Evolutionary conservation across 2,329 filamentous ascomycete genomes (phyloP).

Genomic region (Mycosphaerella arachidis): DNA sequence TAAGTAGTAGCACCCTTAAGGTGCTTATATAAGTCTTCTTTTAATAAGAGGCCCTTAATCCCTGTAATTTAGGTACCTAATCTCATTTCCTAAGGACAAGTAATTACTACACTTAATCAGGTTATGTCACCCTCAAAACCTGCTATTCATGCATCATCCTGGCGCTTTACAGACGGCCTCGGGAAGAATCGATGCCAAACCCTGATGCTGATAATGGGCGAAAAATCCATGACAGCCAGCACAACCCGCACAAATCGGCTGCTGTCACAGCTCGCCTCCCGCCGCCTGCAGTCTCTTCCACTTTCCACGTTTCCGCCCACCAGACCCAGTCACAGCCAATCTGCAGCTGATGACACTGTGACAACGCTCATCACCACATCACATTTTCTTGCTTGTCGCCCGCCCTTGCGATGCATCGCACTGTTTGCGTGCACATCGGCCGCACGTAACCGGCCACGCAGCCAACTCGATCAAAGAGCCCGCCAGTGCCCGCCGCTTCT

Average conservation of each 20-base stretch:
- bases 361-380: background rate
- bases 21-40: too few species aligned
- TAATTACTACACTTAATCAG: too few species aligned
- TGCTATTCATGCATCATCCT: too few species aligned
- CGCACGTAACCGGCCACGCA: background rate
- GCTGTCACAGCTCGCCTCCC: background rate
- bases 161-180: too few species aligned
- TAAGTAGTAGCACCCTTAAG: too few species aligned
- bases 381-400: background rate
- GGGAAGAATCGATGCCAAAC: background rate
- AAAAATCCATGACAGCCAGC: background rate
- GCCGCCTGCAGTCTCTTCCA: background rate
- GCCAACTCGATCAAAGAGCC: too few species aligned
- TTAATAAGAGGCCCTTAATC: too few species aligned
- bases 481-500: background rate
- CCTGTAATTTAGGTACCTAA: too few species aligned
- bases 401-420: background rate
- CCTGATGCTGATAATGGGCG: background rate
- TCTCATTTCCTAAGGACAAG: too few species aligned
- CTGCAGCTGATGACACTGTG: background rate
- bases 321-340: background rate
- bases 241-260: slow-evolving; percentile 3
- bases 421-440: background rate
- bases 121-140: too few species aligned
- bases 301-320: background rate